Percentiles rank a stretch among this genome's conserved stretches.
These are phyloP conservation scores for Neonectria magnoliae DNA, from an alignment of 2,329 filamentous ascomycete genomes.

Conservation along the genomic window DNA sequence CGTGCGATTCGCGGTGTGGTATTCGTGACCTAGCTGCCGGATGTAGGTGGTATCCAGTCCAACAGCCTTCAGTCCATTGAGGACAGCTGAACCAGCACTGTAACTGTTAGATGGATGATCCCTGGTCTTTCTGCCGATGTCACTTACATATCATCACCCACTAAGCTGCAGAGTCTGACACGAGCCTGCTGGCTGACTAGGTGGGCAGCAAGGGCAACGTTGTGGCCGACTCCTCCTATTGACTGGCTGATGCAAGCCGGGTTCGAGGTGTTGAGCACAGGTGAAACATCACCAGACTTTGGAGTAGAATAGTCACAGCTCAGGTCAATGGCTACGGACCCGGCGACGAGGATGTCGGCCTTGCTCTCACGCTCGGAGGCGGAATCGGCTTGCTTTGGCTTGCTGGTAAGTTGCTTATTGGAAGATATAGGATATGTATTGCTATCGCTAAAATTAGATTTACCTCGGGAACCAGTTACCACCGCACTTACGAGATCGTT, in stretches of 20 bases:
- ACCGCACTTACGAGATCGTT: conserved; percentile 51
- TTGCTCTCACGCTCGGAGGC: conserved; percentile 33
- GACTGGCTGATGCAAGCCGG: conserved; percentile 82
- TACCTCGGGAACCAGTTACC: conserved; percentile 36
- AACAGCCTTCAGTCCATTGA: conserved; percentile 70
- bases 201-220: conserved; percentile 87
- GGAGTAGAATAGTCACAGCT: conserved; percentile 75
- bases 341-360: conserved; percentile 83
- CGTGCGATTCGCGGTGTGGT: conserved; percentile 69
- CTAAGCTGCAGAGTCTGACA: conserved; percentile 80
- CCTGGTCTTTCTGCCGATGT: not conserved
- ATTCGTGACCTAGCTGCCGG: conserved; percentile 60
- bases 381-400: conserved; percentile 26
- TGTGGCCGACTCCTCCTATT: conserved; percentile 90
- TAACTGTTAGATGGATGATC: conserved; percentile 7
- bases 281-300: conserved; percentile 46
- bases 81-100: conserved; percentile 77
- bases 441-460: conserved; percentile 51
- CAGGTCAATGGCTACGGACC: conserved; percentile 88
- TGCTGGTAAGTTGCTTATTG: conserved; percentile 16
- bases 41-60: conserved; percentile 75
- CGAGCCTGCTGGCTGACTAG: conserved; percentile 67
- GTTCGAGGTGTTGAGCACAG: conserved; percentile 83
- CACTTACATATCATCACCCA: conserved; percentile 79
- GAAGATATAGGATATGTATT: conserved; percentile 37